A percentile compares a stretch with the other conserved stretches of the same genome.
Conservation (phyloP, 2,329 filamentous ascomycete genomes). For the Beauveria sp. region DNA sequence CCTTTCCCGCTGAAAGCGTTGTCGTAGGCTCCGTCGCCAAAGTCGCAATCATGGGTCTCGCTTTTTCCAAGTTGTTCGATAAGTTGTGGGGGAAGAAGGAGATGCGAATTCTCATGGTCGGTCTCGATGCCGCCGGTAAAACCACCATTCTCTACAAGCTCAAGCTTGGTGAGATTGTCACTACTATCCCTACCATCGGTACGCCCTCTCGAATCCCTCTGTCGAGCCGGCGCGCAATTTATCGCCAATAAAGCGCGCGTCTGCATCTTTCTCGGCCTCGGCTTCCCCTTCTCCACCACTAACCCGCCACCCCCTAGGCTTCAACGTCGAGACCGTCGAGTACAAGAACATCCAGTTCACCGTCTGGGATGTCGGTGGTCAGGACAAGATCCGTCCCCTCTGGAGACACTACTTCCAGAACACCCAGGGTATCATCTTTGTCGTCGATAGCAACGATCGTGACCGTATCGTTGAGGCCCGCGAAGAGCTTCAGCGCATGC, state of each 20-base stretch:
- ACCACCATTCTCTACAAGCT: constrained; percentile 99
- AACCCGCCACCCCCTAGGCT: constrained; percentile 47
- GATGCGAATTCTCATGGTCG: constrained; percentile 99
- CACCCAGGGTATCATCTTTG: constrained; percentile 99
- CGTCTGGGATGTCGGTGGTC: constrained; percentile 99
- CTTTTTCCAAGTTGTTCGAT: constrained; percentile 94
- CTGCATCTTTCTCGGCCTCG: neutral
- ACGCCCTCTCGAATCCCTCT: constrained; percentile 29
- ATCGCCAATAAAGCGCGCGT: neutral
- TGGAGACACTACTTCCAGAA: constrained; percentile 99
- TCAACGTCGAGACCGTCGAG: constrained; percentile 99
- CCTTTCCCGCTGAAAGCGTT: constrained; percentile 7
- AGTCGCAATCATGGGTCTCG: constrained; percentile 87
- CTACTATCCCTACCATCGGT: constrained; percentile 98
- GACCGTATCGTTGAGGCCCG: constrained; percentile 96
- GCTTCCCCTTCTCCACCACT: neutral
- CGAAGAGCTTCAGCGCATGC: constrained; percentile 94
- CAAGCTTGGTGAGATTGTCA: constrained; percentile 98
- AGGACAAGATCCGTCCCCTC: constrained; percentile 99
- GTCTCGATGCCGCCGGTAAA: constrained; percentile 98
- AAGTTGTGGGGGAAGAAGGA: constrained; percentile 99
- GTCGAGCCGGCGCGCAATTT: neutral
- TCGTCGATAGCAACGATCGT: constrained; percentile 97
- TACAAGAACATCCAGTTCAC: constrained; percentile 99
- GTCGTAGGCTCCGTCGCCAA: constrained; percentile 25